These are phyloP conservation scores for Saururus chinensis DNA, from an alignment of 164 flowering plant genomes.

Conservation along the genomic window DNA sequence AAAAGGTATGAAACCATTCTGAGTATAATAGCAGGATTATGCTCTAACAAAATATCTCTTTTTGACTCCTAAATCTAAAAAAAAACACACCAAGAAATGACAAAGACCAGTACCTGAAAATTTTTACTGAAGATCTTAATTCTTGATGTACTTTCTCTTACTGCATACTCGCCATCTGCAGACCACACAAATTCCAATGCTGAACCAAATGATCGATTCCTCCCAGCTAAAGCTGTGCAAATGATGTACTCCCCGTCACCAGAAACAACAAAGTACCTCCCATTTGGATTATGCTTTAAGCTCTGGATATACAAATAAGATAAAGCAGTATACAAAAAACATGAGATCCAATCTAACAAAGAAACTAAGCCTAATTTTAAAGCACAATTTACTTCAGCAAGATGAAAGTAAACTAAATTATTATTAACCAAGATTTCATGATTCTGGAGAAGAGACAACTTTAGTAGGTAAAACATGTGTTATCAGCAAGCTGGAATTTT, in stretches of 20 bases:
- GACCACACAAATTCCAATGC: slow-evolving; percentile 97
- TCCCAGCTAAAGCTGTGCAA: slow-evolving; percentile 97
- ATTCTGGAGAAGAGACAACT: not conserved
- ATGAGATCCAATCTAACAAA: not conserved
- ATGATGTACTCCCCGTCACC: slow-evolving; percentile 97
- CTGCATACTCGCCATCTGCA: slow-evolving; percentile 95
- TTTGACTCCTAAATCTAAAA: no score
- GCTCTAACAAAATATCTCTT: no score
- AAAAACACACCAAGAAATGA: no score
- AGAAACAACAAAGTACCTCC: slow-evolving; percentile 97
- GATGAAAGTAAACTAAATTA: not conserved
- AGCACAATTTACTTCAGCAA: not conserved
- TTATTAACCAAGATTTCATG: not conserved
- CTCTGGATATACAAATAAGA: slow-evolving; percentile 37
- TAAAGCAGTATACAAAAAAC: not conserved
- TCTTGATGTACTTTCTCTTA: slow-evolving; percentile 89
- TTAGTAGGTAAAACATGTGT: not conserved
- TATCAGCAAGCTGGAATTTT: no score
- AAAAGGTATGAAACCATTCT: not conserved
- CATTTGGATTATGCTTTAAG: slow-evolving; percentile 95
- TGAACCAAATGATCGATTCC: slow-evolving; percentile 97
- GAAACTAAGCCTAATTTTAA: not conserved
- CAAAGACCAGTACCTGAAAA: slow-evolving; percentile 52
- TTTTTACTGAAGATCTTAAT: slow-evolving; percentile 83
- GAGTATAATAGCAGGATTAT: not conserved